Conservation (phyloP, 495 filamentous ascomycete genomes). For the Penicillium crystallinum region DNA sequence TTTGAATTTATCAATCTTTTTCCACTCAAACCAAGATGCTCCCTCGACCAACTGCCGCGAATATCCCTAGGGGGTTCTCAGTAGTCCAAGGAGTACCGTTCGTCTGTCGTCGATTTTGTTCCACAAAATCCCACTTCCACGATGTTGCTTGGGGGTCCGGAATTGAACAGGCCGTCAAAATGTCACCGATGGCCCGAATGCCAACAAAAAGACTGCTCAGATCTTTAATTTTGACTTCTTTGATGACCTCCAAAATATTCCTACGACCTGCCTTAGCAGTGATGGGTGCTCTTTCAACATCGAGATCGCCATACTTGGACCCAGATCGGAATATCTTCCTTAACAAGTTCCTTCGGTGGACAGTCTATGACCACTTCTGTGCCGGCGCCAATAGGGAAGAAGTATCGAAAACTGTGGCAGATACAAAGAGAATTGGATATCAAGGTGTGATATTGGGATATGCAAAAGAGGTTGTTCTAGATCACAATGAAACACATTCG, state of each 20-base stretch:
- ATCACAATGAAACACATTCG: conserved; percentile 38
- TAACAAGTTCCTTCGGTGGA: conserved; percentile 59
- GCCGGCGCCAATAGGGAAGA: conserved; percentile 64
- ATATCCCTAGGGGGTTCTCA: not conserved
- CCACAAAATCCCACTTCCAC: conserved; percentile 17
- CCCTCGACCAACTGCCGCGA: not conserved
- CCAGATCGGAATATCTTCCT: conserved; percentile 55
- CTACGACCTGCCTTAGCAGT: conserved; percentile 57
- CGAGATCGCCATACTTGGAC: conserved; percentile 52
- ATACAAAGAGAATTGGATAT: conserved; percentile 63
- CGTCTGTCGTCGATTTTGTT: conserved; percentile 10
- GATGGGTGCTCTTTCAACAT: conserved; percentile 59
- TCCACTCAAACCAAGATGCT: conserved; percentile 6
- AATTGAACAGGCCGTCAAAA: conserved; percentile 8
- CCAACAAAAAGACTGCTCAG: conserved; percentile 64
- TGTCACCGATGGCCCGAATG: conserved; percentile 58
- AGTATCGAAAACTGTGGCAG: conserved; percentile 53
- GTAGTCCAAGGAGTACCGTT: not conserved
- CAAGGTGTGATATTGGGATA: conserved; percentile 78
- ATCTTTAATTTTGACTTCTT: conserved; percentile 65
- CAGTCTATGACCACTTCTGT: conserved; percentile 82
- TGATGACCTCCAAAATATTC: conserved; percentile 70
- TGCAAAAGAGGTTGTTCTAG: conserved; percentile 66
- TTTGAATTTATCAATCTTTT: too few species aligned
- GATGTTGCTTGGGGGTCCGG: conserved; percentile 6